Conservation (phyloP, 306 rosid species). For the Pterocarpus santalinus region DNA sequence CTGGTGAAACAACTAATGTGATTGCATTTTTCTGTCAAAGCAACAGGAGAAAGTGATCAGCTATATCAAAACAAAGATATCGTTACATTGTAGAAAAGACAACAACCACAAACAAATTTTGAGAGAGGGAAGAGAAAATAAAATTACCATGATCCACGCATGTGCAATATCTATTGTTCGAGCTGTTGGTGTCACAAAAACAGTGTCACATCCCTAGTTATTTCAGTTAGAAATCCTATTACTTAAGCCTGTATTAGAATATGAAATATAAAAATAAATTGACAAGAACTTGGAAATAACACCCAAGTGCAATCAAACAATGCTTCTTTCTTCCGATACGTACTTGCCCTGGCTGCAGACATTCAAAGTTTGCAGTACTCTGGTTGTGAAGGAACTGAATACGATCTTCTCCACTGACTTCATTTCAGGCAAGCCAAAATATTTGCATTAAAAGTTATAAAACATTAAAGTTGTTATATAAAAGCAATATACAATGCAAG, state of each 20-base stretch:
- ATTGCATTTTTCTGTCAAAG: conserved; percentile 78
- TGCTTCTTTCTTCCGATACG: conserved; percentile 46
- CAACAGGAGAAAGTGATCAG: conserved; percentile 40
- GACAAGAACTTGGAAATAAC: conserved; percentile 38
- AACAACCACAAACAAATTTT: conserved; percentile 15
- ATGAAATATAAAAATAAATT: conserved; percentile 56
- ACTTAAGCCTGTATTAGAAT: conserved; percentile 71
- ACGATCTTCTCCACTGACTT: conserved; percentile 94
- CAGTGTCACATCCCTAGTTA: conserved; percentile 96
- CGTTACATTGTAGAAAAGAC: conserved; percentile 36
- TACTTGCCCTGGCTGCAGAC: conserved; percentile 82
- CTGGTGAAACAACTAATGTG: conserved; percentile 74
- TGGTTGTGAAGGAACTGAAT: conserved; percentile 96
- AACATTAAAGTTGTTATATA: conserved; percentile 15
- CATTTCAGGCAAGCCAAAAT: conserved; percentile 42
- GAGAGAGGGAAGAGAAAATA: conserved; percentile 9
- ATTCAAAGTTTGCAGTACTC: conserved; percentile 88
- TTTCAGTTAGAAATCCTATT: conserved; percentile 78
- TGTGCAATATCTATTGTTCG: conserved; percentile 93
- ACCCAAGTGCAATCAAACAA: conserved; percentile 45
- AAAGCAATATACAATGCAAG: neutral
- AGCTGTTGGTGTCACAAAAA: conserved; percentile 96
- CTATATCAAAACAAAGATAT: conserved; percentile 16
- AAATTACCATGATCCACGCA: conserved; percentile 92
- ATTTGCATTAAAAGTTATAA: conserved; percentile 28